phyloP scores from a whole-genome alignment of 345 rosid genomes.

The Eucalyptus paniculata region DNA sequence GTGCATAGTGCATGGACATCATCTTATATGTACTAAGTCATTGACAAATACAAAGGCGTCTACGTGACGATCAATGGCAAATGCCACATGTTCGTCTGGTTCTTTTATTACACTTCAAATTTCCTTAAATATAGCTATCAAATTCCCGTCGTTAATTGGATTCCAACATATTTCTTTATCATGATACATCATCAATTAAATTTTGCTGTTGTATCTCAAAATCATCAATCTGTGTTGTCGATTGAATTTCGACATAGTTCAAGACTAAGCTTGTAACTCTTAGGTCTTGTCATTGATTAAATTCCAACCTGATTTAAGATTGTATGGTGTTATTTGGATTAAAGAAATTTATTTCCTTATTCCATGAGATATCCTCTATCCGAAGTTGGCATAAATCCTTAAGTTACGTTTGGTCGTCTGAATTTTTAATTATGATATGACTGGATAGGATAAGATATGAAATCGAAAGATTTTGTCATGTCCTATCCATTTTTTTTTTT shows the following conservation, averaged over 20 bases:
- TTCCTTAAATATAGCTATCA: background rate
- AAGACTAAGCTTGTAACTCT: background rate
- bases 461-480: no score
- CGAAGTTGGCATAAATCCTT: background rate
- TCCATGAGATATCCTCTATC: background rate
- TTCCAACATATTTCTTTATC: background rate
- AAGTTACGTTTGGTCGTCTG: no score
- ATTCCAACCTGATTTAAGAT: background rate
- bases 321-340: background rate
- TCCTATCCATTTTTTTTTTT: no score
- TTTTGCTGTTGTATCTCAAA: background rate
- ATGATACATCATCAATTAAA: background rate
- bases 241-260: background rate
- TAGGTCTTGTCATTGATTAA: background rate
- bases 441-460: no score
- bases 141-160: background rate
- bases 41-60: background rate
- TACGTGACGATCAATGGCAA: background rate
- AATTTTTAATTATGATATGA: no score
- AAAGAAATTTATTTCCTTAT: background rate
- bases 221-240: background rate
- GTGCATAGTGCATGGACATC: background rate
- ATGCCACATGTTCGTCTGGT: background rate
- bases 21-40: background rate
- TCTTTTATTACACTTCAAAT: background rate